phyloP scores from a whole-genome alignment of 1,139 yeast species.

The Saccharomyces pastorianus region DNA sequence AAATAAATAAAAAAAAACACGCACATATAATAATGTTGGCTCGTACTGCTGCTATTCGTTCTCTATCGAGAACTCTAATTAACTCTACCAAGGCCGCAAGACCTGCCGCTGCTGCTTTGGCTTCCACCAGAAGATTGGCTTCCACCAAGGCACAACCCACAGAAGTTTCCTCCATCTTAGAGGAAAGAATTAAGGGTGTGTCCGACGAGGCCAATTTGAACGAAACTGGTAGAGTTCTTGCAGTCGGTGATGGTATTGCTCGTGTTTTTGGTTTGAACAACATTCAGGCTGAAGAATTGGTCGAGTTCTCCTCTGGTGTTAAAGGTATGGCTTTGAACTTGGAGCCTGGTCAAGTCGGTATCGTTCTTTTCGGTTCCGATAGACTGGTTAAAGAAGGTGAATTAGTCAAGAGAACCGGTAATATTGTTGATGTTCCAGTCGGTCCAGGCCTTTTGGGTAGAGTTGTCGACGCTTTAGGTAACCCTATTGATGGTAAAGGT shows the following conservation, averaged over 20 bases:
- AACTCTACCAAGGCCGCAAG: slow-evolving; percentile 60
- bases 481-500: slow-evolving; percentile 99
- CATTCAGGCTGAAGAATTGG: slow-evolving; percentile 99
- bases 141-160: slow-evolving; percentile 98
- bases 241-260: slow-evolving; percentile 99
- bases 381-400: slow-evolving; percentile 98
- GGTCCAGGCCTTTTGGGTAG: slow-evolving; percentile 98
- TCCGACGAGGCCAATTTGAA: slow-evolving; percentile 95
- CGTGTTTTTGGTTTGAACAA: slow-evolving; percentile 99
- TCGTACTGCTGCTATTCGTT: slow-evolving; percentile 68
- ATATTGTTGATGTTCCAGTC: slow-evolving; percentile 98
- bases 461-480: slow-evolving; percentile 98
- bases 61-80: slow-evolving; percentile 65
- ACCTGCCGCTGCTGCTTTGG: slow-evolving; percentile 50
- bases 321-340: slow-evolving; percentile 99
- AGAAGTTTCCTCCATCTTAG: slow-evolving; percentile 97
- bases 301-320: slow-evolving; percentile 98
- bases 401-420: slow-evolving; percentile 98
- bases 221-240: slow-evolving; percentile 98
- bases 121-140: slow-evolving; percentile 59
- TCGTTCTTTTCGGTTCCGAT: slow-evolving; percentile 99
- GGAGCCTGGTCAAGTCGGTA: slow-evolving; percentile 99
- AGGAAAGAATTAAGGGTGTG: slow-evolving; percentile 98
- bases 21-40: slow-evolving; percentile 49
- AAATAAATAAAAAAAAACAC: not conserved